These are phyloP conservation scores for Auricularia sp. DNA, from an alignment of 768 basidiomycete genomes.

Conservation along the genomic window DNA sequence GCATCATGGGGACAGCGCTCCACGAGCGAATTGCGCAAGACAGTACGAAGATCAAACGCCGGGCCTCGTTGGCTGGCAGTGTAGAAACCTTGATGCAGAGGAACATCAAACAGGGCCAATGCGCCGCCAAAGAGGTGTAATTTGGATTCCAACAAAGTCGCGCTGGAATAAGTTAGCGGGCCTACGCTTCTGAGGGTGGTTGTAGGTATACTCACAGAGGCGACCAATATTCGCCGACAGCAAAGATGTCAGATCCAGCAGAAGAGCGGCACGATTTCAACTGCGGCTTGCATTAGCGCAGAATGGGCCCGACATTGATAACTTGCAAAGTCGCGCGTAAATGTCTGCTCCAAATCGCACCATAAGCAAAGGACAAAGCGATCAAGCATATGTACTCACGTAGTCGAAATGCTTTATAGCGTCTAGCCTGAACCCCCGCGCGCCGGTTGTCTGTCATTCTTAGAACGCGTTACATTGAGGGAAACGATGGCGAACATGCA, in stretches of 20 bases:
- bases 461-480: background rate
- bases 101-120: conserved; percentile 81
- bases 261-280: background rate
- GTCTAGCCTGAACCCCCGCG: conserved; percentile 73
- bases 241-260: conserved; percentile 39
- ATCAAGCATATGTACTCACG: background rate
- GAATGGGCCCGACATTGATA: background rate
- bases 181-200: background rate
- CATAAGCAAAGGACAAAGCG: background rate
- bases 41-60: conserved; percentile 63
- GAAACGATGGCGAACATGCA: conserved; percentile 31
- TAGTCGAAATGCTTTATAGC: conserved; percentile 83
- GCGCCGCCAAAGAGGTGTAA: background rate
- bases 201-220: background rate
- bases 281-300: background rate
- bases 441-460: conserved; percentile 47
- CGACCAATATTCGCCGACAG: conserved; percentile 77
- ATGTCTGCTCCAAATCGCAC: background rate
- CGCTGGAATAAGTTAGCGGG: background rate
- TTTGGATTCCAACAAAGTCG: background rate
- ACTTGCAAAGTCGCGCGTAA: conserved; percentile 52
- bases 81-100: conserved; percentile 76
- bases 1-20: conserved; percentile 64
- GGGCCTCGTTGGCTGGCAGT: conserved; percentile 59
- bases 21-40: conserved; percentile 62